Conservation (phyloP, 1,139 yeast genomes). For the Trichomonascaceae sp. region DNA sequence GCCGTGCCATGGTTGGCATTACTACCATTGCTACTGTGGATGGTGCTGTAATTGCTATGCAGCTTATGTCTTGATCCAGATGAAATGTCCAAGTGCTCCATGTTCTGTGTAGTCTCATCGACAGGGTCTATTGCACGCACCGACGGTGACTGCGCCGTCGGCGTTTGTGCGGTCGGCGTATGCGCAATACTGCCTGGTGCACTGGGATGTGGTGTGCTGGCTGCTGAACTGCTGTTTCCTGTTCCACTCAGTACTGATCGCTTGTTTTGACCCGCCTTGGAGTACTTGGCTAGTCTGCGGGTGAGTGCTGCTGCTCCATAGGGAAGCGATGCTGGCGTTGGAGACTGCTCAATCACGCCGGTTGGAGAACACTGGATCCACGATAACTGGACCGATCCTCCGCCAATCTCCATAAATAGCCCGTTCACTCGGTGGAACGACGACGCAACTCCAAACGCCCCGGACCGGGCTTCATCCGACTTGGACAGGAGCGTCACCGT, state of each 20-base stretch:
- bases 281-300: constrained; percentile 38
- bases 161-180: too few species aligned
- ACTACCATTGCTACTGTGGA: too few species aligned
- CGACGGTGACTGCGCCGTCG: too few species aligned
- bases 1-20: too few species aligned
- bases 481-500: constrained; percentile 41
- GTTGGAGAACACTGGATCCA: constrained; percentile 46
- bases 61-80: too few species aligned
- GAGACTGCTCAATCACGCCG: constrained; percentile 41
- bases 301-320: constrained; percentile 57
- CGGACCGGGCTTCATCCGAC: constrained; percentile 49
- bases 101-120: constrained; percentile 15
- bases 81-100: too few species aligned
- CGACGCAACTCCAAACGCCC: constrained; percentile 56
- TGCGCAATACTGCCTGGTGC: too few species aligned
- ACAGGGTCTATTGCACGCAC: too few species aligned
- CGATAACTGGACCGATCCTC: constrained; percentile 49
- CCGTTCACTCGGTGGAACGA: constrained; percentile 51
- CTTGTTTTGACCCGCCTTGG: constrained; percentile 8
- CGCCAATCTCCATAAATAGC: constrained; percentile 53
- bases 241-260: too few species aligned
- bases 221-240: too few species aligned
- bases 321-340: constrained; percentile 45
- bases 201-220: too few species aligned
- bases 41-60: too few species aligned